phyloP scores from a whole-genome alignment of 306 rosid genomes.

The Cucumis cinereus region DNA sequence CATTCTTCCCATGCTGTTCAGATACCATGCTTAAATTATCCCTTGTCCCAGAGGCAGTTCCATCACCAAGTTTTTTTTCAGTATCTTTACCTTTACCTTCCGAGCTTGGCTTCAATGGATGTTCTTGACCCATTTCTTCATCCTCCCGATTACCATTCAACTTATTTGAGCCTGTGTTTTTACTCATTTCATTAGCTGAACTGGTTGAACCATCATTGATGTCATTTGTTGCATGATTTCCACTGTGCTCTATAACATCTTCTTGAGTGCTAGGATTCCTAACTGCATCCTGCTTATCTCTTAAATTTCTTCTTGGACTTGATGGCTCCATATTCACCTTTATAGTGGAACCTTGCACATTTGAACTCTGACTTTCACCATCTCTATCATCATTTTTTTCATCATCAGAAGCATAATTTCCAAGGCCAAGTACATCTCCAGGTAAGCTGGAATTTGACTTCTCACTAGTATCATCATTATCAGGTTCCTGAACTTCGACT shows the following conservation, averaged over 20 bases:
- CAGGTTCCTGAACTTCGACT: constrained; percentile 38
- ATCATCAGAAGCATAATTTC: constrained; percentile 82
- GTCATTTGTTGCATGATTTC: constrained; percentile 18
- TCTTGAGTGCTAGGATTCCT: constrained; percentile 25
- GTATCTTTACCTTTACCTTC: constrained; percentile 26
- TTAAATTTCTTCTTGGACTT: constrained; percentile 17
- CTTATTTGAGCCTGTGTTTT: constrained; percentile 4
- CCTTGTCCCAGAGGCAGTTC: constrained; percentile 31
- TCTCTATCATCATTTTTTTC: constrained; percentile 30
- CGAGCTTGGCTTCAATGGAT: constrained; percentile 26
- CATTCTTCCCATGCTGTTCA: constrained; percentile 28
- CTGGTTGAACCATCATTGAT: constrained; percentile 23
- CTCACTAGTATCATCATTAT: constrained; percentile 32
- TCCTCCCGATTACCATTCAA: constrained; percentile 25
- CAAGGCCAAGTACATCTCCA: constrained; percentile 92
- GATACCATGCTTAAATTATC: constrained; percentile 23
- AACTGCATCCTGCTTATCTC: constrained; percentile 18
- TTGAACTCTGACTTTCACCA: constrained; percentile 49
- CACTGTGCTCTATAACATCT: constrained; percentile 23
- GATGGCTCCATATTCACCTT: constrained; percentile 19
- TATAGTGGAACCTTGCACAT: constrained; percentile 27
- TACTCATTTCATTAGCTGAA: constrained; percentile 8
- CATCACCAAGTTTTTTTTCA: constrained; percentile 20
- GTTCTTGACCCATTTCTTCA: constrained; percentile 22
- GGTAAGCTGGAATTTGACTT: constrained; percentile 55